Base-by-base conservation (phyloP, 1,139 yeast genomes). In the Yamadazyma blattariae region DNA sequence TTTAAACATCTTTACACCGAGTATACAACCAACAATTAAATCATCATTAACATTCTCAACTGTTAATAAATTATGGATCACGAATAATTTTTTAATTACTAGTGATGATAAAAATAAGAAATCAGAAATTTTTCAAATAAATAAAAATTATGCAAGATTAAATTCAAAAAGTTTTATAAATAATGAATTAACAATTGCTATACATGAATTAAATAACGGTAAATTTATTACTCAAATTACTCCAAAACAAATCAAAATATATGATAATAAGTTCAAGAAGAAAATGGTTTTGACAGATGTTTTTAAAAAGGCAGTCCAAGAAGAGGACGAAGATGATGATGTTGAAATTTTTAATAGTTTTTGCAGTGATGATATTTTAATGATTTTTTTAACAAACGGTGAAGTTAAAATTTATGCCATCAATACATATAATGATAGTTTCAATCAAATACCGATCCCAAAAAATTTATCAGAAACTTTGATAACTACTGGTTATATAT, bases 31-130 rank as follows among this genome's bases (percentile, higher is more conserved):
- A 1, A 52, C 52, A 0, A 79, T 88, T 26, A 77, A 79, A 34
- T 76, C 87, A 5, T 79, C 94, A 0, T 65, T 90, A 30, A 79
- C 81, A 34, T 89, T 90, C 40, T 78, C 84, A 2, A 82, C 86
- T 46, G 79, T 86, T 24, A 81, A 84, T 40, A 77, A 86, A 46
- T 74, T 88, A 55, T 83, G 92, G 86, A 82, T 87, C 27, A 56
- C 82, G 25, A 59, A 68, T 41, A 67, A 71, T 39, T 88, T 74
- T 53, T 64, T 89, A 38, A 70, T 89, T 20, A 85, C 95, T 0
- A 85, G 95, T 0, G 90, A 83, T 53, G 77, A 77, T 34, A 59
- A 67, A 11, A 77, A 77, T 44, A 65, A 61, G 32, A 82, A 80
- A 46, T 82, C 90, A 11, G 89, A 84, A 48, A 76, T 87, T 30